These are phyloP conservation scores for Boletus hoseneyae DNA, from an alignment of 1,284 basidiomycete genomes.

Conservation along the genomic window DNA sequence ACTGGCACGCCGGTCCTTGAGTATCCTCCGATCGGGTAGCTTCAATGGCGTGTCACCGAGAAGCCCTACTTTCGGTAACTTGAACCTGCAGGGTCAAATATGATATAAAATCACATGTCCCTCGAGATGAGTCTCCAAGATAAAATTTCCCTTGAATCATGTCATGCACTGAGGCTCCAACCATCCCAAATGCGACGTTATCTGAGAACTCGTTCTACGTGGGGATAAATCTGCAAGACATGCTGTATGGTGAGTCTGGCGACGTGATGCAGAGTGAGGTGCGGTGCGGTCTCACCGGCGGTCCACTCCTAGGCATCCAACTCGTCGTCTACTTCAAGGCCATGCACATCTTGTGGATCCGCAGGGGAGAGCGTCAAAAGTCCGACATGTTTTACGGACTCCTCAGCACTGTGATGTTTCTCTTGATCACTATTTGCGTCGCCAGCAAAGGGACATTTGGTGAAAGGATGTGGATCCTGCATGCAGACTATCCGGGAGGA, in stretches of 20 bases:
- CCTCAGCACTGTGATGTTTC: conserved; percentile 8
- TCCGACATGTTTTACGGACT: conserved; percentile 1
- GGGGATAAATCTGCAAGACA: background rate
- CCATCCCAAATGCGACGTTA: background rate
- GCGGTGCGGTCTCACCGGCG: background rate
- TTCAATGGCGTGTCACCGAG: background rate
- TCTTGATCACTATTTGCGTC: conserved; percentile 2
- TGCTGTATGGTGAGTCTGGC: background rate
- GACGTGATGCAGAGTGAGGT: background rate
- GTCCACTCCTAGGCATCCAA: background rate
- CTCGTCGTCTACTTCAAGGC: conserved; percentile 12
- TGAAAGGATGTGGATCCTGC: background rate
- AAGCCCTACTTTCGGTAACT: too few relatives aligned
- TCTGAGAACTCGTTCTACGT: background rate
- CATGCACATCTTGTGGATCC: conserved; percentile 4
- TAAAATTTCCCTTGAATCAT: background rate
- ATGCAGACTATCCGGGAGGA: background rate
- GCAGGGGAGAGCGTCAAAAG: background rate
- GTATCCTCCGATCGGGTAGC: background rate
- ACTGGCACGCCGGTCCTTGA: background rate
- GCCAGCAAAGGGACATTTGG: background rate
- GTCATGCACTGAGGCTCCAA: background rate
- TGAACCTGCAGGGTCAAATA: too few relatives aligned
- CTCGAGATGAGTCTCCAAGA: background rate
- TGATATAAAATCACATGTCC: too few relatives aligned